Base-by-base conservation (phyloP, 2,329 filamentous ascomycete species). In the Escovopsis sp. region DNA sequence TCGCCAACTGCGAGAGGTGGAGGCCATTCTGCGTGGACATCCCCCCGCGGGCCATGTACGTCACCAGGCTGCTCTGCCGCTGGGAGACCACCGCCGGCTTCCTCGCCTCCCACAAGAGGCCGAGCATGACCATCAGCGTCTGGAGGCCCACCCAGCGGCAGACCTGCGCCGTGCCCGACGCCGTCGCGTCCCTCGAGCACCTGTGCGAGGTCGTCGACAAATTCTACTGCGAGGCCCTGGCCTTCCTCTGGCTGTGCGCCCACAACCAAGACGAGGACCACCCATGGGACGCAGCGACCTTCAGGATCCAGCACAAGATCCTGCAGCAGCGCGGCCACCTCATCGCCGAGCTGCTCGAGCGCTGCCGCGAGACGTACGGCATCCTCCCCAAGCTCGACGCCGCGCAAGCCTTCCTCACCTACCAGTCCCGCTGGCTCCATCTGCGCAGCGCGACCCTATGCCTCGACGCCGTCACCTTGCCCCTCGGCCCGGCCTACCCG, bases 211-310 rank as follows among this genome's bases (percentile, higher is more conserved):
- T 37, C 9, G 47, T 50, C 10, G 51, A 53, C n/a, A 46, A 47
- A 28, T 48, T 51, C 35, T 49, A 47, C n/a, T 51, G 51, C n/a
- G 50, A 53, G 15, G 43, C 51, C 18, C 48, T 46, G 28, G 51
- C 51, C 12, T 46, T 53, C 32, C 30, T 39, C 19, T 53, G 49
- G 48, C 18, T 45, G 34, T 48, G 45, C 35, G 43, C 42, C 12
- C 36, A 48, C 15, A 44, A 49, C 26, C 43, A 42, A 12, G 45
- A 44, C 6, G 48, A 48, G 11, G 48, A 46, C 12, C 30, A 39
- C 6, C 45, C 46, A 28, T 53, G 50, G 50, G 43, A 44, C 8
- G 38, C 47, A 9, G 39, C 39, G 6, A 40, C 33, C 6, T 44
- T 48, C n/a, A 39, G 41, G 12, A 47, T 49, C 30, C 51, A 50